These are phyloP conservation scores for Aspergillus fructus DNA, from an alignment of 2,329 filamentous ascomycete genomes.

Conservation along the genomic window DNA sequence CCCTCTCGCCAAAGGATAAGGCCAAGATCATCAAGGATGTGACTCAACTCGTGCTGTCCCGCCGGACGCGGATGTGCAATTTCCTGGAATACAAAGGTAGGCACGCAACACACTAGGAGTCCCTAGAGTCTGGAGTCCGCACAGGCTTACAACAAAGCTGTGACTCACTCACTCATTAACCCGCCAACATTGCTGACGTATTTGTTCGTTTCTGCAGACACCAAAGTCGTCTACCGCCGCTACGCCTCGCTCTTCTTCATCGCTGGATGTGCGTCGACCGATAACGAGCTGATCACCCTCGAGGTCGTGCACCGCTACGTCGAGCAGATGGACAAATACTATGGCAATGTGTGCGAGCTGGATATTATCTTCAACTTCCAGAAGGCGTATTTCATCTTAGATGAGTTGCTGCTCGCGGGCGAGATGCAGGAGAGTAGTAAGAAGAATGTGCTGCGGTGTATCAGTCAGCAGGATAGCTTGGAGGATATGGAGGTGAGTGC, in stretches of 20 bases:
- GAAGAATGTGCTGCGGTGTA: constrained; percentile 95
- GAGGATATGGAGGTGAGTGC: constrained; percentile 97
- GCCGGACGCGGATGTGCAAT: constrained; percentile 98
- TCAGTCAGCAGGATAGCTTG: constrained; percentile 93
- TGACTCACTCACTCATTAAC: neutral
- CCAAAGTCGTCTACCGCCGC: constrained; percentile 96
- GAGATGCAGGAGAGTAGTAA: constrained; percentile 99
- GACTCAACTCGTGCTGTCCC: constrained; percentile 91
- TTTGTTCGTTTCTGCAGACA: constrained; percentile 59
- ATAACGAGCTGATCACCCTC: constrained; percentile 97
- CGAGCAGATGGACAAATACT: constrained; percentile 99
- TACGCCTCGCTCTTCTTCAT: constrained; percentile 99
- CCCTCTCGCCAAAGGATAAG: constrained; percentile 95
- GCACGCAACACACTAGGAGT: constrained; percentile 1
- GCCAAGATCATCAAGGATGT: constrained; percentile 99
- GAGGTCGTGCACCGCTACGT: constrained; percentile 99
- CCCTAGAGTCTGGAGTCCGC: neutral
- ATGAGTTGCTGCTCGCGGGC: constrained; percentile 90
- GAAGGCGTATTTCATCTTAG: constrained; percentile 98
- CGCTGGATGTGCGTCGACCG: constrained; percentile 91
- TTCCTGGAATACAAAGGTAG: constrained; percentile 98
- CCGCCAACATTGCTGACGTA: neutral
- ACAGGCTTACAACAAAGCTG: neutral
- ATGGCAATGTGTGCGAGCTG: constrained; percentile 98
- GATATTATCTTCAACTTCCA: constrained; percentile 99